Conservation (phyloP, 352 stramenopile genomes). For the Albugo candida region DNA sequence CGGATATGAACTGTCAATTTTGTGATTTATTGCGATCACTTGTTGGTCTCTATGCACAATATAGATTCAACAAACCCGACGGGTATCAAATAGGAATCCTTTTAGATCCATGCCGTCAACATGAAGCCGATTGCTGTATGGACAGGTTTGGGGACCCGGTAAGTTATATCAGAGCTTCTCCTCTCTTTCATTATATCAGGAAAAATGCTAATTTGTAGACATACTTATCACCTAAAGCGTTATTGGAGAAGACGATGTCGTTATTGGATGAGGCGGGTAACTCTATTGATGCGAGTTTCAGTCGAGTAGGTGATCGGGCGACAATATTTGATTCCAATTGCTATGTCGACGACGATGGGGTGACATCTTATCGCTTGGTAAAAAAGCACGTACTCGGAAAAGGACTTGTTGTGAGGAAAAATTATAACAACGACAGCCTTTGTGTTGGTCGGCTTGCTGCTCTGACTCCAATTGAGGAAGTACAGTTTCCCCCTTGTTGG, state of each 20-base stretch:
- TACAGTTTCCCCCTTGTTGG: conserved; percentile 57
- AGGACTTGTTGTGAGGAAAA: conserved; percentile 26
- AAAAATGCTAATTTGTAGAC: conserved; percentile 10
- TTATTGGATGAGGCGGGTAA: conserved; percentile 47
- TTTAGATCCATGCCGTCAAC: conserved; percentile 53
- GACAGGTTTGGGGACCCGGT: conserved; percentile 67
- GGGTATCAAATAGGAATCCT: conserved; percentile 66
- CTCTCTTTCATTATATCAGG: conserved; percentile 1
- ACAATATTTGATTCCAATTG: conserved; percentile 52
- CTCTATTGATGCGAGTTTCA: conserved; percentile 31
- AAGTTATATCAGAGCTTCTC: not conserved
- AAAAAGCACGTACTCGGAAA: conserved; percentile 24
- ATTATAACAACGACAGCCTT: conserved; percentile 18
- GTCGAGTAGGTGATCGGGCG: conserved; percentile 41
- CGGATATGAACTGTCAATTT: no score
- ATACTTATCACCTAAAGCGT: conserved; percentile 19
- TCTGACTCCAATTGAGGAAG: conserved; percentile 21
- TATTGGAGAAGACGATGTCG: conserved; percentile 29
- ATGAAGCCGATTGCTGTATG: conserved; percentile 36
- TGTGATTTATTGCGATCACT: no score
- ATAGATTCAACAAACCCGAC: conserved; percentile 25
- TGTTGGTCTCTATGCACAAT: not conserved
- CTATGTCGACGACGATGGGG: conserved; percentile 26
- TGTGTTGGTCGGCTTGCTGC: conserved; percentile 17
- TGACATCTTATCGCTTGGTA: conserved; percentile 30